phyloP scores from a whole-genome alignment of 2,329 filamentous ascomycete genomes.

The Penicillium janthinellum region DNA sequence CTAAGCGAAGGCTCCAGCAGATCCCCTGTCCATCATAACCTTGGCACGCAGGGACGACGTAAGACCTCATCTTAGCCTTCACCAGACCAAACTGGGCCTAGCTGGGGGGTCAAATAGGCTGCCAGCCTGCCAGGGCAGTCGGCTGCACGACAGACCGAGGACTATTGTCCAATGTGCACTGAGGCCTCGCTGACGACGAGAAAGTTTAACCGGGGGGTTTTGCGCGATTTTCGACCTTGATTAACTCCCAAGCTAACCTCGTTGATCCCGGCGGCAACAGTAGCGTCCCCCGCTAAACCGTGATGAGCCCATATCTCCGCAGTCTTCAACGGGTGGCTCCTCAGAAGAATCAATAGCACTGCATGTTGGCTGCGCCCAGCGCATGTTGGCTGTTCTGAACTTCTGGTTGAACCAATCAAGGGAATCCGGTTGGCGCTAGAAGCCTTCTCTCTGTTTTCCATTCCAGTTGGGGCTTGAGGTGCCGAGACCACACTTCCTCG shows the following conservation, averaged over 20 bases:
- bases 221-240: slow-evolving; percentile 18
- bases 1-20: slow-evolving; percentile 12
- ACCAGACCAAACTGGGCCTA: neutral
- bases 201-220: slow-evolving; percentile 11
- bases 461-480: slow-evolving; percentile 2
- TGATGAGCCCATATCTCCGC: slow-evolving; percentile 11
- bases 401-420: slow-evolving; percentile 10
- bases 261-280: neutral
- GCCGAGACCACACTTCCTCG: slow-evolving; percentile 13
- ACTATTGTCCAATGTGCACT: neutral
- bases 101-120: neutral
- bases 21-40: slow-evolving; percentile 11
- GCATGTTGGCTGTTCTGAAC: neutral
- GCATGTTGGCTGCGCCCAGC: neutral
- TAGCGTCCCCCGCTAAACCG: slow-evolving; percentile 7
- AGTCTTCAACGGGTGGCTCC: slow-evolving; percentile 15
- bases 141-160: slow-evolving; percentile 3
- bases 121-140: neutral
- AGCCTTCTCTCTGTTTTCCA: neutral
- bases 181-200: neutral
- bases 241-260: neutral
- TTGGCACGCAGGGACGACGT: slow-evolving; percentile 8
- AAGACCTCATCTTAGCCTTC: slow-evolving; percentile 4
- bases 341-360: neutral
- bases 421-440: slow-evolving; percentile 2